Conservation (phyloP, 2,329 filamentous ascomycete genomes). For the Bipolaris oryzae region DNA sequence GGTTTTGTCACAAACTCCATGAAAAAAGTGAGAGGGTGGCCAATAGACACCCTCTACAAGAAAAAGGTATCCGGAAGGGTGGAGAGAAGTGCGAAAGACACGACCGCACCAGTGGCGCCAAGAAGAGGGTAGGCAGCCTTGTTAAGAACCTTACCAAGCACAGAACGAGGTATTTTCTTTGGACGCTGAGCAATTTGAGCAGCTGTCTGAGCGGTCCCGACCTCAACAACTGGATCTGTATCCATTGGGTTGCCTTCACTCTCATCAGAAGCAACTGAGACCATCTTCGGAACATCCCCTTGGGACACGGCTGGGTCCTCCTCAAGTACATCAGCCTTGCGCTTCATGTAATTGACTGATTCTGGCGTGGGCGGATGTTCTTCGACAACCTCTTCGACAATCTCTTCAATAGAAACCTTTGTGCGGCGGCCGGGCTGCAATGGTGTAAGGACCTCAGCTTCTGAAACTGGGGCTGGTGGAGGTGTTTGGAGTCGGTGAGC, state of each 20-base stretch:
- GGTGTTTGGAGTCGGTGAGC: constrained; percentile 28
- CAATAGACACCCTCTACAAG: constrained; percentile 2
- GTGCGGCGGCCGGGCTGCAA: constrained; percentile 30
- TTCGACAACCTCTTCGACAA: constrained; percentile 45
- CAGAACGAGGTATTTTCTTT: constrained; percentile 27
- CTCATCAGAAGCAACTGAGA: neutral
- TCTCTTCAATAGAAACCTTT: constrained; percentile 41
- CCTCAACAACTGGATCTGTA: neutral
- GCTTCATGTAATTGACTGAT: constrained; percentile 38
- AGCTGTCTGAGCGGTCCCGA: constrained; percentile 11
- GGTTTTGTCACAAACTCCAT: constrained; percentile 3
- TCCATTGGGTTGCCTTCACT: neutral
- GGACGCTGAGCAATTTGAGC: constrained; percentile 24
- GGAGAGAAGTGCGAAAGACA: constrained; percentile 29
- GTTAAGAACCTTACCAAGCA: constrained; percentile 19
- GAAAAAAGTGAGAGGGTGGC: neutral
- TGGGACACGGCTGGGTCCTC: constrained; percentile 6
- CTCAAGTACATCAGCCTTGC: constrained; percentile 39
- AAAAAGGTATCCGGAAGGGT: constrained; percentile 33
- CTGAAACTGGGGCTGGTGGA: constrained; percentile 18
- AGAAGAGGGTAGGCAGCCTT: constrained; percentile 24
- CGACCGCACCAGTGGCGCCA: constrained; percentile 24
- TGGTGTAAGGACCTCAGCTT: constrained; percentile 12
- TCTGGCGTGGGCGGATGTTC: constrained; percentile 40
- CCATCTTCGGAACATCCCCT: neutral